A percentile compares a stretch with the other conserved stretches of the same genome.
Conservation (phyloP, 1,284 basidiomycete genomes). For the Anthracocystis panici-leucophaei region DNA sequence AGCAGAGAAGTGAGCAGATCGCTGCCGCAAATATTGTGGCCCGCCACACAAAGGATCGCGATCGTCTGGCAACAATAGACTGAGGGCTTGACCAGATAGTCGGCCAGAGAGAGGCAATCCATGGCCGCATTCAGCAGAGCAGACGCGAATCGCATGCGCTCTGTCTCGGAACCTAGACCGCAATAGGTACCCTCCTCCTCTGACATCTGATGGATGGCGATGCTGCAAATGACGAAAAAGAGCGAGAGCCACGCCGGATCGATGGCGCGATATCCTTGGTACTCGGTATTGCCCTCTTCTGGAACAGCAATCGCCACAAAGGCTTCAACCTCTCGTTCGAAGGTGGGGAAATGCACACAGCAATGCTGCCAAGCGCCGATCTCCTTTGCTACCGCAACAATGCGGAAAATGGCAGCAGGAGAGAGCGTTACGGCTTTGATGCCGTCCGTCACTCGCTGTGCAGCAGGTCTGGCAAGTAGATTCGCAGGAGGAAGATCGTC, state of each 20-base stretch:
- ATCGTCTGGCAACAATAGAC: constrained; percentile 53
- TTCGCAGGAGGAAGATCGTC: constrained; percentile 43
- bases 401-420: constrained; percentile 20
- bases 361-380: constrained; percentile 57
- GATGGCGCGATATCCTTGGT: constrained; percentile 34
- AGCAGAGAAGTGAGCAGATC: constrained; percentile 51
- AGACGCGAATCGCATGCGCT: constrained; percentile 30
- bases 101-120: constrained; percentile 45
- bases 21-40: constrained; percentile 56
- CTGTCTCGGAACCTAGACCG: constrained; percentile 21
- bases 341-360: constrained; percentile 52
- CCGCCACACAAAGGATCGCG: constrained; percentile 52
- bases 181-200: constrained; percentile 39
- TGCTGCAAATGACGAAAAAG: constrained; percentile 50
- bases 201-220: constrained; percentile 57
- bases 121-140: constrained; percentile 44
- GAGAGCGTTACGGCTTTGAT: constrained; percentile 27
- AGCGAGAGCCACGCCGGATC: constrained; percentile 54
- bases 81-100: constrained; percentile 49
- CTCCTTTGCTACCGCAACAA: constrained; percentile 43
- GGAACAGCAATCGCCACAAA: constrained; percentile 33
- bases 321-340: constrained; percentile 44
- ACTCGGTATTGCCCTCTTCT: constrained; percentile 12
- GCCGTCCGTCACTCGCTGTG: constrained; percentile 27
- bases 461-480: constrained; percentile 28